Conservation (phyloP, 2,329 filamentous ascomycete species). For the Epichloe scottii region DNA sequence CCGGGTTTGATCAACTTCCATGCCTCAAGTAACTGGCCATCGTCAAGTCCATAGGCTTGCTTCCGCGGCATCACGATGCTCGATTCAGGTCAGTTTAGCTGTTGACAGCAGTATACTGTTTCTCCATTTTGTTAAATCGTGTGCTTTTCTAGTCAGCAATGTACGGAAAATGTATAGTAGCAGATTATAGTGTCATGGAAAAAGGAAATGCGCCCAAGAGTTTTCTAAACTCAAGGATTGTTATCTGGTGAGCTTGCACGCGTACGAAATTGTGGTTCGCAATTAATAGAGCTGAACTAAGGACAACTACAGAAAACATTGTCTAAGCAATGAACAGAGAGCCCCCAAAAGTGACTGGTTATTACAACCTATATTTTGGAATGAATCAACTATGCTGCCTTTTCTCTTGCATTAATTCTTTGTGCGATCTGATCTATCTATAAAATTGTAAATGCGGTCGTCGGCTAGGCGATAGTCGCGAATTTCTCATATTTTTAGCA, state of each 20-base stretch:
- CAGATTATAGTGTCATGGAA: conserved; percentile 78
- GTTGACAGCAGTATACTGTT: not conserved
- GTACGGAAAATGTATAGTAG: conserved; percentile 85
- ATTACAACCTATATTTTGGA: not conserved
- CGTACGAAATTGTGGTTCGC: not conserved
- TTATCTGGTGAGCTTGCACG: conserved; percentile 51
- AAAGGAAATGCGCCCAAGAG: conserved; percentile 81
- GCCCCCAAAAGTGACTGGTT: too few species aligned
- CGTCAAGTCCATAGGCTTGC: conserved; percentile 45
- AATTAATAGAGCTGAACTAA: not conserved
- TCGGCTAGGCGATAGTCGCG: not conserved
- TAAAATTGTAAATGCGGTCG: not conserved
- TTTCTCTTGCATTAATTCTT: too few species aligned
- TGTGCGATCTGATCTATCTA: not conserved
- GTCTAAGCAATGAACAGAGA: conserved; percentile 12
- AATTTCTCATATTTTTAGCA: conserved; percentile 55
- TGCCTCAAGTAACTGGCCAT: conserved; percentile 8
- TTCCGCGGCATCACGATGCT: conserved; percentile 40
- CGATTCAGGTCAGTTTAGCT: conserved; percentile 32
- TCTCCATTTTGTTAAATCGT: not conserved
- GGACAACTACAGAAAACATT: conserved; percentile 11
- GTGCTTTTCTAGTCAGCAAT: conserved; percentile 49
- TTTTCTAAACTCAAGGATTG: conserved; percentile 81
- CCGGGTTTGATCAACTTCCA: not conserved
- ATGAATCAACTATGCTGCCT: not conserved